phyloP scores from a whole-genome alignment of 345 rosid species.

The Gossypium thurberi region DNA sequence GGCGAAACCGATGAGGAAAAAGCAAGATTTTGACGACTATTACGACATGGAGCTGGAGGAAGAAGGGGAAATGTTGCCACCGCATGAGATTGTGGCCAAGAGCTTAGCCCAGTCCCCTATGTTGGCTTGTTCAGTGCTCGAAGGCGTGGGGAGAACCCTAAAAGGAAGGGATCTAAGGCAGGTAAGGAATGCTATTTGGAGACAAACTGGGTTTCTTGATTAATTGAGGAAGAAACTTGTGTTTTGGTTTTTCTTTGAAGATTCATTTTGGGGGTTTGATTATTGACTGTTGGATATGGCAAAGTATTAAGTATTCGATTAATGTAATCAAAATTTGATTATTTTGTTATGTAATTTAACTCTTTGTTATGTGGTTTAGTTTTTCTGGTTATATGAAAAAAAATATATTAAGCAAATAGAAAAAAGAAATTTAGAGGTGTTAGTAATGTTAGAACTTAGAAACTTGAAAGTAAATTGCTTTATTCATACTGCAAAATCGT shows the following conservation, averaged over 20 bases:
- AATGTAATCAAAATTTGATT: neutral
- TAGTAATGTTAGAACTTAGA: neutral
- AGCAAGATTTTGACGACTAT: conserved; percentile 37
- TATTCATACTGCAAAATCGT: neutral
- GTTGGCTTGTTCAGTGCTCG: conserved; percentile 68
- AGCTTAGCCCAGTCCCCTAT: conserved; percentile 45
- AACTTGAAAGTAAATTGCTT: neutral
- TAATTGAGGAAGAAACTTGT: conserved; percentile 20
- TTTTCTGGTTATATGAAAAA: neutral
- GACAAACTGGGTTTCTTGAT: conserved; percentile 81
- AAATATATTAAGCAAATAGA: neutral
- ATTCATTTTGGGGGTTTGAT: neutral
- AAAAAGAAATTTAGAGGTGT: neutral
- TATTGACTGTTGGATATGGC: conserved; percentile 3
- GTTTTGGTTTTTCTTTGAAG: neutral
- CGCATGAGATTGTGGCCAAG: conserved; percentile 86
- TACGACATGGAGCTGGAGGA: conserved; percentile 44
- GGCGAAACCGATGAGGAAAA: conserved; percentile 33
- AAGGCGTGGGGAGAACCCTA: conserved; percentile 82
- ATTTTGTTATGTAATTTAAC: neutral
- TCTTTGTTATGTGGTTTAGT: neutral
- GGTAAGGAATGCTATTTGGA: conserved; percentile 76
- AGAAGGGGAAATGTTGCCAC: conserved; percentile 64
- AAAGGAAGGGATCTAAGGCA: conserved; percentile 84
- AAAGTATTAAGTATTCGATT: neutral